Conservation (phyloP, 1,284 basidiomycete genomes). For the Leucoagaricus sp. region DNA sequence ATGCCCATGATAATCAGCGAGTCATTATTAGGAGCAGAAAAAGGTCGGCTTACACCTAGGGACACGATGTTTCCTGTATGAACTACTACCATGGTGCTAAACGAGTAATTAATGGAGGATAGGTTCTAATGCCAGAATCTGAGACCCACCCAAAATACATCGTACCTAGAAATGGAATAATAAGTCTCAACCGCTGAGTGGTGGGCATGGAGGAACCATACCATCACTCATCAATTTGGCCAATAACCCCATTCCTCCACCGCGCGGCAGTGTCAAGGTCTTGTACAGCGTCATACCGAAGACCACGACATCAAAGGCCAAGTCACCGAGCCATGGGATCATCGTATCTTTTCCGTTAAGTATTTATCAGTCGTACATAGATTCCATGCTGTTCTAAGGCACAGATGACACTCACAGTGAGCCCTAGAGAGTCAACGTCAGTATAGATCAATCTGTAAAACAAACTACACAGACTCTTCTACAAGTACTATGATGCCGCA, state of each 20-base stretch:
- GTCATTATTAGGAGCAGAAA: background rate
- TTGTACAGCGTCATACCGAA: conserved; percentile 46
- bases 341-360: too few relatives aligned
- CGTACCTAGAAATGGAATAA: conserved; percentile 27
- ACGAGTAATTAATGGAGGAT: background rate
- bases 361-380: too few relatives aligned
- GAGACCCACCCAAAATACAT: conserved; percentile 40
- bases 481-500: conserved; percentile 14
- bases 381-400: too few relatives aligned
- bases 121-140: background rate
- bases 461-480: conserved; percentile 6
- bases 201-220: conserved; percentile 17
- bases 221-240: conserved; percentile 41
- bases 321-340: conserved; percentile 38
- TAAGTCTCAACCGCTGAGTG: background rate
- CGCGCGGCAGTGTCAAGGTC: conserved; percentile 30
- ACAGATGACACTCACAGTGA: conserved; percentile 17
- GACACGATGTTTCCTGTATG: conserved; percentile 39
- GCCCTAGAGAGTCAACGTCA: conserved; percentile 19
- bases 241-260: conserved; percentile 27
- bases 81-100: conserved; percentile 35
- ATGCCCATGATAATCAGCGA: background rate
- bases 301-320: conserved; percentile 40
- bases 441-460: conserved; percentile 13
- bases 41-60: conserved; percentile 26